These are phyloP conservation scores for Colletotrichum cuscutae DNA, from an alignment of 2,329 filamentous ascomycete genomes.

Conservation along the genomic window DNA sequence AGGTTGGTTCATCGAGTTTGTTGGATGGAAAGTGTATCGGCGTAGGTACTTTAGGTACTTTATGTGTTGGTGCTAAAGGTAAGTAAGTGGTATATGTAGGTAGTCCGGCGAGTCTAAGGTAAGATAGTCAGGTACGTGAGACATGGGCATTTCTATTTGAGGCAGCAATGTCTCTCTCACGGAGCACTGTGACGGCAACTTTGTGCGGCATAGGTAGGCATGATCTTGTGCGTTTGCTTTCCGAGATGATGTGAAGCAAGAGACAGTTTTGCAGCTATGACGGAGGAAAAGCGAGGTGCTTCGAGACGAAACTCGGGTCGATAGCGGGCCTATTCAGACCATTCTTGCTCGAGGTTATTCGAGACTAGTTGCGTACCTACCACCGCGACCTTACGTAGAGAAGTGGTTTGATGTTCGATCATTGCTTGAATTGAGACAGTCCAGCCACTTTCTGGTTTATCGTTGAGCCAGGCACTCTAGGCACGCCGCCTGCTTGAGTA, in stretches of 20 bases:
- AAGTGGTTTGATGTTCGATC: neutral
- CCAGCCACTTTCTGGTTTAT: neutral
- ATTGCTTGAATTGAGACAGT: slow-evolving; percentile 3
- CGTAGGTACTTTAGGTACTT: no score
- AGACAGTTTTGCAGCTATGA: neutral
- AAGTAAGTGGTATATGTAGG: no score
- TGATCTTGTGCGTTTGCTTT: neutral
- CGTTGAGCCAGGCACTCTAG: no score
- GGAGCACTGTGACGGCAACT: neutral
- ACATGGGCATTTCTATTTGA: neutral
- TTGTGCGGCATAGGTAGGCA: neutral
- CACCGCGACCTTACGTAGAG: neutral
- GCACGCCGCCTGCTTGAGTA: no score
- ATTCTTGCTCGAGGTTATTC: neutral
- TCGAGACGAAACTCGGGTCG: neutral
- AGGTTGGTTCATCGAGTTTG: neutral
- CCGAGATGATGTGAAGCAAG: neutral
- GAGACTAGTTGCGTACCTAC: neutral
- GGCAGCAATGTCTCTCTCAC: neutral
- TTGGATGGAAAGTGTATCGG: no score
- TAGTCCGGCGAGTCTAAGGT: neutral
- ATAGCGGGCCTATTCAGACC: neutral
- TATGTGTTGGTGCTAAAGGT: no score
- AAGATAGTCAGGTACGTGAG: neutral
- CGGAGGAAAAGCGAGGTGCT: neutral